These are phyloP conservation scores for Chalciporus sphaerocephalus DNA, from an alignment of 768 basidiomycete genomes.

Conservation along the genomic window DNA sequence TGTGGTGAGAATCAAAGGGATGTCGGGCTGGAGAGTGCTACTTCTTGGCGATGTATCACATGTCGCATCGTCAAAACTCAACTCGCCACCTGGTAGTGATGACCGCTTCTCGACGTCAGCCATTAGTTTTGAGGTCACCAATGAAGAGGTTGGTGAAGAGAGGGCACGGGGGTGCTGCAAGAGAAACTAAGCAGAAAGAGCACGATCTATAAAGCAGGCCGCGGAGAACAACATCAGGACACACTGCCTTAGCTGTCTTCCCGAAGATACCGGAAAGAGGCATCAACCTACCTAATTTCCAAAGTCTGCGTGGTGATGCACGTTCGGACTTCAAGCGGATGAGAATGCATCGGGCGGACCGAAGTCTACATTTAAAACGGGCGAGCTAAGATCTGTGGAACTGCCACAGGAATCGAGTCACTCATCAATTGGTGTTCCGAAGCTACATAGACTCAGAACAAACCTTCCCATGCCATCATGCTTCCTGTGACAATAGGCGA, in stretches of 20 bases:
- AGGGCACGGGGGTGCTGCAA: conserved; percentile 14
- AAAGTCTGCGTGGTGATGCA: conserved; percentile 4
- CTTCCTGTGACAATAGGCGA: background rate
- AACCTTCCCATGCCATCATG: background rate
- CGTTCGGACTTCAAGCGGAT: conserved; percentile 6
- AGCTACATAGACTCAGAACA: background rate
- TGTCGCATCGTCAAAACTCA: conserved; percentile 21
- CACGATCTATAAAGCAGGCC: conserved; percentile 26
- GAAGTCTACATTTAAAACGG: conserved; percentile 8
- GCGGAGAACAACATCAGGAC: conserved; percentile 18
- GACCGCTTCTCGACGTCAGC: conserved; percentile 29
- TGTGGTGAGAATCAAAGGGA: conserved; percentile 11
- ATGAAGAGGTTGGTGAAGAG: conserved; percentile 3
- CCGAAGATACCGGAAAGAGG: conserved; percentile 26
- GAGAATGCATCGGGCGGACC: conserved; percentile 6
- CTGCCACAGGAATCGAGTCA: conserved; percentile 4
- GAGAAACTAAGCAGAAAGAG: conserved; percentile 1
- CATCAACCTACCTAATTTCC: conserved; percentile 12
- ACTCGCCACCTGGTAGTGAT: conserved; percentile 13
- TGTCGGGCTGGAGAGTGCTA: conserved; percentile 22
- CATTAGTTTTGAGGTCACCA: conserved; percentile 20
- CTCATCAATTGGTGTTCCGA: background rate
- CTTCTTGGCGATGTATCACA: conserved; percentile 17
- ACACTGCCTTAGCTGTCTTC: conserved; percentile 18
- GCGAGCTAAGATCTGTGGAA: background rate